Evolutionary conservation across 2,329 filamentous ascomycete genomes (phyloP), one percentile per base, ranked within the genome.

Genomic region (Fusarium multiceps): DNA sequence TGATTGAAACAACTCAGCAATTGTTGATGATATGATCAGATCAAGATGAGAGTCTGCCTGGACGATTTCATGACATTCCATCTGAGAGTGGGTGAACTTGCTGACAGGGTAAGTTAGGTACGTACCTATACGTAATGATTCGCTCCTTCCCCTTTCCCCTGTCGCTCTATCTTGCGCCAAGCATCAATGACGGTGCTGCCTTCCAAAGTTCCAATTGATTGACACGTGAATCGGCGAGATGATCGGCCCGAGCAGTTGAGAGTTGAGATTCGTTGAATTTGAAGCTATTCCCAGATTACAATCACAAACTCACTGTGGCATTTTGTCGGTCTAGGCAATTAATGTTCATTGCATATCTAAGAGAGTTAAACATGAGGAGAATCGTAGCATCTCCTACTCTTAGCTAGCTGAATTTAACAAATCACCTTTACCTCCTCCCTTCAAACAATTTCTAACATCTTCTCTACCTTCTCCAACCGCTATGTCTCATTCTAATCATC

Each of bases 61-160:
- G 63, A 41, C 42, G 61, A 73, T 55, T 74, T 73, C 71, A 75
- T 72, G 72, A 74, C 69, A 74, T 72, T 46, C 60, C 48, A 28
- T 53, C 34, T 41, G 23, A 23, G 25, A 18, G 55, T 53, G 63
- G 58, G 54, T 48, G 54, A 69, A 59, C 40, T 63, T 63, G 71
- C 60, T 74, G 71, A 74, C 73, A 64, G 47, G 53, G 12, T 34
- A 45, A 55, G 71, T 74, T 34, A 45, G 60, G 71, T 74, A 74
- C 72, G 70, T 74, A 74, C 66, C 58, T 27, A 49, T 63, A 59
- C 72, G 69, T 72, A 73, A 69, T 69, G 50, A 62, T 63, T 53
- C 46, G 30, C 42, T 53, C 23, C 21, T 53, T 58, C 49, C 64
- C 64, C 58, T 63, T 53, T 58, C 49, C 64, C 64, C 58, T 63